phyloP scores from a whole-genome alignment of 176 grass and related monocot species.

The Phragmites australis region DNA sequence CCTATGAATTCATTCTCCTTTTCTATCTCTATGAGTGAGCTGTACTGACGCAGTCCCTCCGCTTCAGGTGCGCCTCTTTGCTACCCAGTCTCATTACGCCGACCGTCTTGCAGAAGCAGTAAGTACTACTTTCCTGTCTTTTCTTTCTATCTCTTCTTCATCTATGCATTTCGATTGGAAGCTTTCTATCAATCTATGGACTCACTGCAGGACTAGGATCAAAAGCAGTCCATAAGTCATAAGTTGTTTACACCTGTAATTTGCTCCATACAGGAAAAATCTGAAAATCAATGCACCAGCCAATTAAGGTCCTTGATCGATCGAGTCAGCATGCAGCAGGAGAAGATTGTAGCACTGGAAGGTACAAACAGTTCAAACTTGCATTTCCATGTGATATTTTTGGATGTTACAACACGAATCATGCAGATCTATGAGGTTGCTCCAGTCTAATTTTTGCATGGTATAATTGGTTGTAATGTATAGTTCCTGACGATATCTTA shows the following conservation, averaged over 20 bases:
- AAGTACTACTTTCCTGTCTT: conserved; percentile 16
- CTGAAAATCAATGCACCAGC: conserved; percentile 71
- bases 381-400: not conserved
- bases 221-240: not conserved
- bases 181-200: not conserved
- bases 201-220: not conserved
- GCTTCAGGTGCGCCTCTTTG: conserved; percentile 77
- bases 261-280: conserved; percentile 58
- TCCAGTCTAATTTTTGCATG: not conserved
- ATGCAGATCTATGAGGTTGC: not conserved
- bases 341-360: conserved; percentile 83
- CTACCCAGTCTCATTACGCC: conserved; percentile 72
- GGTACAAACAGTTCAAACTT: conserved; percentile 44
- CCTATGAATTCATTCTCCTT: not conserved
- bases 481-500: not conserved
- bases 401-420: not conserved
- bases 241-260: conserved; percentile 22
- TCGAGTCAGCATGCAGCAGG: conserved; percentile 86
- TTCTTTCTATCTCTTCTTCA: not conserved
- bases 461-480: not conserved
- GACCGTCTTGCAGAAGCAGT: conserved; percentile 71
- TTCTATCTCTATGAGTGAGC: not conserved
- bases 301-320: conserved; percentile 77
- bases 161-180: not conserved
- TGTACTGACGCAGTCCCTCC: not conserved